Evolutionary conservation across 1,284 basidiomycete species (phyloP).

Genomic region (Sparassis latifolia): DNA sequence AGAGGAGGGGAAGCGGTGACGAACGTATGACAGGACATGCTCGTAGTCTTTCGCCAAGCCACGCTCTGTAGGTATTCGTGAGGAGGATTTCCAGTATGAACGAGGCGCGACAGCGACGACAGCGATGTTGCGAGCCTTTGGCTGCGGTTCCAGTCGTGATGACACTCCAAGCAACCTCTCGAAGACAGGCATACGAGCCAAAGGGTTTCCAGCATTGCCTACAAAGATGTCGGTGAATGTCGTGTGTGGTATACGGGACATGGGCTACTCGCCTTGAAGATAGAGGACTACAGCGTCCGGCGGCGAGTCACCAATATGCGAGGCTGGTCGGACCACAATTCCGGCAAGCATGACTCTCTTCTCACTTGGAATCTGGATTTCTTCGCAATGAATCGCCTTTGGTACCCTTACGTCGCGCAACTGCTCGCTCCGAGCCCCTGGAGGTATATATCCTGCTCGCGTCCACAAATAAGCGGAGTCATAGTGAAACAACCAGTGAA

Average conservation of each 20-base stretch:
- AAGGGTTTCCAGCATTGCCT: conserved; percentile 48
- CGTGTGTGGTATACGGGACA: neutral
- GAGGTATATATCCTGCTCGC: conserved; percentile 36
- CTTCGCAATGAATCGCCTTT: conserved; percentile 20
- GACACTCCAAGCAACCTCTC: conserved; percentile 12
- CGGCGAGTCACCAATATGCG: neutral
- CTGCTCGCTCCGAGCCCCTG: conserved; percentile 33
- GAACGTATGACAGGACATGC: conserved; percentile 26
- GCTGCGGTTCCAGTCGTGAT: neutral
- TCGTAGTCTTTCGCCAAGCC: conserved; percentile 37
- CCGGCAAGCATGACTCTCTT: conserved; percentile 20
- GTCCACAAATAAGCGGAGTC: too few relatives aligned
- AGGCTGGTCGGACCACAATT: conserved; percentile 17
- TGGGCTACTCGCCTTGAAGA: conserved; percentile 26
- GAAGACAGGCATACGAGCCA: conserved; percentile 41
- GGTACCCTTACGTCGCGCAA: conserved; percentile 24
- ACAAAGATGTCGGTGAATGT: neutral
- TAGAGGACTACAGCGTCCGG: conserved; percentile 29
- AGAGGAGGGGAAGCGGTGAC: conserved; percentile 25
- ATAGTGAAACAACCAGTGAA: neutral
- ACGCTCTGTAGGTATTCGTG: conserved; percentile 27
- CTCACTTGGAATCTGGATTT: conserved; percentile 23
- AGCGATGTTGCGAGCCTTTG: conserved; percentile 12
- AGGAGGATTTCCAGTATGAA: conserved; percentile 36
- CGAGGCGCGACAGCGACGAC: conserved; percentile 35